A percentile compares a stretch with the other conserved stretches of the same genome.
Evolutionary conservation across 805 yeast species (phyloP).

Genomic region (Torulaspora quercuum): DNA sequence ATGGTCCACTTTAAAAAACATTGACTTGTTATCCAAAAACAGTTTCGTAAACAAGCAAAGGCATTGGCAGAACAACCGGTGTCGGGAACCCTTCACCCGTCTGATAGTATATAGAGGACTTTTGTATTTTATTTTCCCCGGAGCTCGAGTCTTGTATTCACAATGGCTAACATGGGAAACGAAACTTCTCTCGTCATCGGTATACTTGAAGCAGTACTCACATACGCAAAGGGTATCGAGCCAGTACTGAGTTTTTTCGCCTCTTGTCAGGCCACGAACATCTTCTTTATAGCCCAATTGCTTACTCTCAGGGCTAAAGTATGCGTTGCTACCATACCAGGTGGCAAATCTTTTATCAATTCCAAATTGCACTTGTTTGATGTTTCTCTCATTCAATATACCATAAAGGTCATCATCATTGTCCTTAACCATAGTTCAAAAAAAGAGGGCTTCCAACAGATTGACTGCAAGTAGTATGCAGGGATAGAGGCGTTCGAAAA

Average conservation of each 20-base stretch:
- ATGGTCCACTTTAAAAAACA: constrained; percentile 71
- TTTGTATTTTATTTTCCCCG: constrained; percentile 69
- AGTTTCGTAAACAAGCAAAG: constrained; percentile 81
- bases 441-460: no score
- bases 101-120: constrained; percentile 56
- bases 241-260: constrained; percentile 41
- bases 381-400: constrained; percentile 57
- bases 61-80: constrained; percentile 73
- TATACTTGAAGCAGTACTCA: constrained; percentile 79
- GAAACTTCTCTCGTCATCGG: constrained; percentile 47
- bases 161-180: constrained; percentile 51
- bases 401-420: constrained; percentile 51
- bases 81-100: constrained; percentile 62
- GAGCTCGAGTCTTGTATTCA: constrained; percentile 40
- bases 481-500: no score
- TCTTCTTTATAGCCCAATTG: constrained; percentile 42
- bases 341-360: constrained; percentile 58
- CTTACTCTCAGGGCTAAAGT: constrained; percentile 52
- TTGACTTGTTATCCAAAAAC: constrained; percentile 84
- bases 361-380: constrained; percentile 65
- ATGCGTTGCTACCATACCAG: constrained; percentile 86
- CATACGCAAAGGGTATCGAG: constrained; percentile 66
- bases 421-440: constrained; percentile 21
- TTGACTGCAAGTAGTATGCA: no score
- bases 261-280: not conserved